Evolutionary conservation across 1,284 basidiomycete genomes (phyloP).

Genomic region (Boletus sp.): DNA sequence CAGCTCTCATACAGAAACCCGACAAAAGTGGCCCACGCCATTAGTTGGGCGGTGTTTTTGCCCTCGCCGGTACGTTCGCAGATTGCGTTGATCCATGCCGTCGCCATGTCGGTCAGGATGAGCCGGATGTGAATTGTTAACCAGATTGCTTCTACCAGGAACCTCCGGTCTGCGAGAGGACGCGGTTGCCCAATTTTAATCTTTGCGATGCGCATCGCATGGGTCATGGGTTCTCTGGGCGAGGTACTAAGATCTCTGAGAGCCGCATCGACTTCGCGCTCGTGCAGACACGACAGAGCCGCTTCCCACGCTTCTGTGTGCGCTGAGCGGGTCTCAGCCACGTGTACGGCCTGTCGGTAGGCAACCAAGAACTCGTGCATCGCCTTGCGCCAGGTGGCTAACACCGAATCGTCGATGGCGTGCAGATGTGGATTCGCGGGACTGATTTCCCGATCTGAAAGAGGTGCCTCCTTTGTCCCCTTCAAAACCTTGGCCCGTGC

Average conservation of each 20-base stretch:
- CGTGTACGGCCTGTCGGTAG: slow-evolving; percentile 34
- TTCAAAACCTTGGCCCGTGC: slow-evolving; percentile 10
- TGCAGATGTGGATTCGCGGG: slow-evolving; percentile 24
- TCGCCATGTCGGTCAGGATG: slow-evolving; percentile 34
- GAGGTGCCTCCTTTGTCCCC: slow-evolving; percentile 9
- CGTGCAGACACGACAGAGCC: slow-evolving; percentile 41
- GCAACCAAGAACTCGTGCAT: slow-evolving; percentile 31
- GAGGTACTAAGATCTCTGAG: slow-evolving; percentile 22
- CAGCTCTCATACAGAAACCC: slow-evolving; percentile 42
- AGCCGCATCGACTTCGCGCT: slow-evolving; percentile 35
- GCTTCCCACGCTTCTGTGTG: slow-evolving; percentile 47
- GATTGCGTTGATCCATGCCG: slow-evolving; percentile 23
- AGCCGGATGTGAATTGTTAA: slow-evolving; percentile 43
- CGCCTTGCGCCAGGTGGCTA: slow-evolving; percentile 34
- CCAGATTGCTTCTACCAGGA: slow-evolving; percentile 46
- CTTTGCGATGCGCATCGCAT: slow-evolving; percentile 42
- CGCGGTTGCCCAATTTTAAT: slow-evolving; percentile 43
- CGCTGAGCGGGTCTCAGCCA: slow-evolving; percentile 40
- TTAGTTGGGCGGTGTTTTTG: slow-evolving; percentile 19
- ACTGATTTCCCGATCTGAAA: slow-evolving; percentile 20
- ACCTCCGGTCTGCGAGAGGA: slow-evolving; percentile 45
- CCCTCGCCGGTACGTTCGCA: slow-evolving; percentile 1
- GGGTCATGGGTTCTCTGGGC: slow-evolving; percentile 34
- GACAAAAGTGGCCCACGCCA: slow-evolving; percentile 38
- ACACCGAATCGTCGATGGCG: slow-evolving; percentile 31